Evolutionary conservation across 1,284 basidiomycete species (phyloP).

Genomic region (Rhodotorula sp.): DNA sequence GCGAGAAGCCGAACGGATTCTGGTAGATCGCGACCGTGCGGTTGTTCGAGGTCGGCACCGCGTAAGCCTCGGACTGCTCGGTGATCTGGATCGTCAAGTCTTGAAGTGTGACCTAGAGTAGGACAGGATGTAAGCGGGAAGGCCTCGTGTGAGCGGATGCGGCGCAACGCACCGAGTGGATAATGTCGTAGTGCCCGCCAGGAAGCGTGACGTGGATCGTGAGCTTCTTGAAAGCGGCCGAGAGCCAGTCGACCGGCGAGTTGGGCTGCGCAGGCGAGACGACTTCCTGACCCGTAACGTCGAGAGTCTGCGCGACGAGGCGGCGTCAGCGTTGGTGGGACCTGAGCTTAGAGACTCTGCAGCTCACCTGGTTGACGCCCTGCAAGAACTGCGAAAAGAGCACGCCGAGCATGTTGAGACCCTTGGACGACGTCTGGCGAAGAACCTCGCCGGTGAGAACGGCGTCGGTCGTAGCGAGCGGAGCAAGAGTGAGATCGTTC

Average conservation of each 20-base stretch:
- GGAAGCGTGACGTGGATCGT: slow-evolving; percentile 64
- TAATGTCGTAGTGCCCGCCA: slow-evolving; percentile 66
- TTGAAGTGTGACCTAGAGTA: background rate
- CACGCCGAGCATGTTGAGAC: slow-evolving; percentile 54
- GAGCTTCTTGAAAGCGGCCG: slow-evolving; percentile 67
- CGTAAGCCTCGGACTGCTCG: slow-evolving; percentile 58
- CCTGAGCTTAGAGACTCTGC: too few species aligned
- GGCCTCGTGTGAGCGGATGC: slow-evolving; percentile 41
- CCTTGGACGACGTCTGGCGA: slow-evolving; percentile 51
- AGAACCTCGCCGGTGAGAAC: slow-evolving; percentile 65
- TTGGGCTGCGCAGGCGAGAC: slow-evolving; percentile 51
- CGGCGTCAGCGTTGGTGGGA: too few species aligned
- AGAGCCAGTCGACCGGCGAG: slow-evolving; percentile 66
- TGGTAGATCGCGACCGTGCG: slow-evolving; percentile 53
- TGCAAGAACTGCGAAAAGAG: slow-evolving; percentile 69
- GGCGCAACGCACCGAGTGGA: slow-evolving; percentile 53
- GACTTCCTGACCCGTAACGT: slow-evolving; percentile 63
- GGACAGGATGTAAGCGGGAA: background rate
- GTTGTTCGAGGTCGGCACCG: slow-evolving; percentile 49
- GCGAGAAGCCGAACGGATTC: slow-evolving; percentile 74
- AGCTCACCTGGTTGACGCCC: slow-evolving; percentile 56
- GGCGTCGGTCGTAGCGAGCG: slow-evolving; percentile 56
- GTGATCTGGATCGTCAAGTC: slow-evolving; percentile 48
- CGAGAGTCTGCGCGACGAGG: slow-evolving; percentile 55
- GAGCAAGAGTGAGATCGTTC: slow-evolving; percentile 57